Conservation (phyloP, 2,329 filamentous ascomycete species). For the Talaromyces islandicus region DNA sequence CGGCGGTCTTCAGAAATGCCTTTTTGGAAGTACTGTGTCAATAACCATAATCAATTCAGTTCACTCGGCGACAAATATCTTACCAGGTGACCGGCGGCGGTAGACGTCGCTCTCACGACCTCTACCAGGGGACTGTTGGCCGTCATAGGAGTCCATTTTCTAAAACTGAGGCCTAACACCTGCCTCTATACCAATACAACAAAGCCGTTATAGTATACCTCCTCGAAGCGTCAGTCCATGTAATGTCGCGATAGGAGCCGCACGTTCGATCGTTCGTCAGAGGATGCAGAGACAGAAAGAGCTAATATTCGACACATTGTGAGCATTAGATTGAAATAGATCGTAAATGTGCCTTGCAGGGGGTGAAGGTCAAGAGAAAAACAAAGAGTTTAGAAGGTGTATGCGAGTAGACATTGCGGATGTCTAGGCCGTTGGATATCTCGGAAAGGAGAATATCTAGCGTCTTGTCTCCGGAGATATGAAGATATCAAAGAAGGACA, state of each 20-base stretch:
- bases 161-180: background rate
- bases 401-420: background rate
- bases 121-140: slow-evolving; percentile 40
- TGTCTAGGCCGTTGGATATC: background rate
- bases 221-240: background rate
- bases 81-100: slow-evolving; percentile 43
- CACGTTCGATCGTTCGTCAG: slow-evolving; percentile 2
- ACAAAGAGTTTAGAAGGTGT: slow-evolving; percentile 12
- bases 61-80: slow-evolving; percentile 11
- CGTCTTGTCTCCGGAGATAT: background rate
- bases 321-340: slow-evolving; percentile 27
- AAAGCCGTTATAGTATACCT: background rate
- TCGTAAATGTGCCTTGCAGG: background rate
- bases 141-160: slow-evolving; percentile 43
- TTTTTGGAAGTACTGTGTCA: background rate
- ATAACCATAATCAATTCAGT: background rate
- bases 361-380: background rate
- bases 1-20: slow-evolving; percentile 36
- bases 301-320: slow-evolving; percentile 32
- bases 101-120: slow-evolving; percentile 38
- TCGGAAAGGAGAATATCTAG: background rate
- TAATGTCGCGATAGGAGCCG: background rate
- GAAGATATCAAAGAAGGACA: background rate
- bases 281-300: slow-evolving; percentile 14
- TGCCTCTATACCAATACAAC: background rate